Base-by-base conservation (phyloP, 2,329 filamentous ascomycete genomes). In the Cytospora mali region DNA sequence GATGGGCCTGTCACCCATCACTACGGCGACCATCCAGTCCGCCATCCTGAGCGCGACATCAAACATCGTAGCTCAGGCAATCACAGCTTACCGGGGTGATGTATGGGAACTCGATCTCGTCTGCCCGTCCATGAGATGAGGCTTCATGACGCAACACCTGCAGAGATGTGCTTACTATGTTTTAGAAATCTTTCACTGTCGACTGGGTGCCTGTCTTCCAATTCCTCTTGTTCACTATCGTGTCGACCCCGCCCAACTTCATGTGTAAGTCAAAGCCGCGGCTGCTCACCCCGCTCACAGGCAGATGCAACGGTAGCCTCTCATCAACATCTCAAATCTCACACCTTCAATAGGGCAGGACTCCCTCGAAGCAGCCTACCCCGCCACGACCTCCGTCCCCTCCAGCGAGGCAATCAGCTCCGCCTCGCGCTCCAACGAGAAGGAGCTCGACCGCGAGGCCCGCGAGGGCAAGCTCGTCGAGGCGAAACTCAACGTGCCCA, bases 201-300 rank as follows among this genome's bases (percentile, higher is more conserved):
- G 85, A 93, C 75, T 82, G 83, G 75, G 76, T 83, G 6, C 86
- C 89, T 4, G 81, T 96, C 50, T 77, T 93, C 68, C 90, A 93
- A 72, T 97, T 96, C 75, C 77, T 91, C 57, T 71, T 92, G 58
- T 96, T 89, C 79, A 85, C 88, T 67, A 72, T 91, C 35, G 72
- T 96, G 64, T 88, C 83, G 74, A 89, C 88, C 48, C 92, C 93
- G 3, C 90, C 90, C 51, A 97, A 97, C 76, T 91, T 92, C 72
- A 73, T 91, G 69, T 97, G 93, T 87, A 74, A 69, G 77, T 74
- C n/a, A 35, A n/a, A 39, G 16, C n/a, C 10, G 13, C 10, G 16
- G 16, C 10, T 42, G 28, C 31, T 25, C 55, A 16, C 23, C 23
- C n/a, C 31, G 14, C 25, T 28, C 14, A 5, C 14, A 14, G 7